These are phyloP conservation scores for Penicillium sclerotiorum DNA, from an alignment of 2,329 filamentous ascomycete species.

Conservation along the genomic window DNA sequence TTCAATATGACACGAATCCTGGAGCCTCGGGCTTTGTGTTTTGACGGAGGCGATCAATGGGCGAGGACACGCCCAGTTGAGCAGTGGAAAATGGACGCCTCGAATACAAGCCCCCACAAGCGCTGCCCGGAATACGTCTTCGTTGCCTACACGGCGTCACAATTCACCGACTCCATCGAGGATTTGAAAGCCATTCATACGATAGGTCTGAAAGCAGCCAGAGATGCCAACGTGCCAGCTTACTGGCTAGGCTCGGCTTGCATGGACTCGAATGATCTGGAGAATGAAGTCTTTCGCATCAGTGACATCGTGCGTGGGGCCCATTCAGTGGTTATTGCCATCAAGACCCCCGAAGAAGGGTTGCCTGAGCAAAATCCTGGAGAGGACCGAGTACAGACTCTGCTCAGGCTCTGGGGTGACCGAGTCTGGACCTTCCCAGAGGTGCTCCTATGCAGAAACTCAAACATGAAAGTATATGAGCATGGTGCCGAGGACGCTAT, in stretches of 20 bases:
- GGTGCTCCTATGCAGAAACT: neutral
- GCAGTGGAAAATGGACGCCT: no score
- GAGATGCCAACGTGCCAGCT: neutral
- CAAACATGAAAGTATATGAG: neutral
- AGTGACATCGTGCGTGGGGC: neutral
- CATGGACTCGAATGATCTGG: neutral
- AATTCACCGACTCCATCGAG: neutral
- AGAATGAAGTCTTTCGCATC: neutral
- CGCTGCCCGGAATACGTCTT: neutral
- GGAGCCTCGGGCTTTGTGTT: neutral
- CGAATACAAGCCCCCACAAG: no score
- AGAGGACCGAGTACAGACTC: neutral
- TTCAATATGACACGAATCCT: neutral
- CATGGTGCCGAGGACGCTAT: neutral
- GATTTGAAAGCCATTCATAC: neutral
- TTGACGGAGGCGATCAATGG: neutral
- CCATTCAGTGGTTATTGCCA: neutral
- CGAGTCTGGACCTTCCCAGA: neutral
- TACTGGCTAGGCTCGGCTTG: neutral
- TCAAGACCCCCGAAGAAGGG: neutral
- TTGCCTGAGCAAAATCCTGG: no score
- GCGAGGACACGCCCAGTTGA: no score
- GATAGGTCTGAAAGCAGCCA: neutral
- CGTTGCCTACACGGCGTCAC: neutral
- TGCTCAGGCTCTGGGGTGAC: neutral